These are phyloP conservation scores for Cyphellophora europaea DNA, from an alignment of 2,329 filamentous ascomycete species.

Conservation along the genomic window DNA sequence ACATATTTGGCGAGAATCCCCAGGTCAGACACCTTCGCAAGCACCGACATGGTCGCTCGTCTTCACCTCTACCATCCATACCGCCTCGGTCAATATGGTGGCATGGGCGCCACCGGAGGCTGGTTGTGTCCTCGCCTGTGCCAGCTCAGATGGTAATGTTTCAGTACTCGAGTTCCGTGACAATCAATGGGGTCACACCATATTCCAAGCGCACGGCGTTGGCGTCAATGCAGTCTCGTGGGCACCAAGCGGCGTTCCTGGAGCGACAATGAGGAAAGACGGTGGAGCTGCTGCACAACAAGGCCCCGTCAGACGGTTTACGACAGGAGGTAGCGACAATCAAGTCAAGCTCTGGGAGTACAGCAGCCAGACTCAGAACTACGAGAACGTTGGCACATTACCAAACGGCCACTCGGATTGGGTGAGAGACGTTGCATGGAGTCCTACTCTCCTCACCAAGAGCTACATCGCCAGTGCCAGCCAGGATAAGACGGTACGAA, in stretches of 20 bases:
- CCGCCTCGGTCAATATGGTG: slow-evolving; percentile 92
- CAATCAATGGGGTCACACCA: slow-evolving; percentile 80
- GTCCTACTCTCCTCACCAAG: slow-evolving; percentile 87
- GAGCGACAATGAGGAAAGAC: slow-evolving; percentile 69
- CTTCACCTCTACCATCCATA: slow-evolving; percentile 88
- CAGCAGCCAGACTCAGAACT: slow-evolving; percentile 48
- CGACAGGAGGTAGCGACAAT: slow-evolving; percentile 92
- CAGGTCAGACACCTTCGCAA: slow-evolving; percentile 24
- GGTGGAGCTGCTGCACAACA: slow-evolving; percentile 41
- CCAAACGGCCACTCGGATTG: slow-evolving; percentile 77
- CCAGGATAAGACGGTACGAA: slow-evolving; percentile 93
- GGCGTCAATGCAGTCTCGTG: slow-evolving; percentile 95
- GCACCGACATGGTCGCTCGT: slow-evolving; percentile 68
- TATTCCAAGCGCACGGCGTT: slow-evolving; percentile 84
- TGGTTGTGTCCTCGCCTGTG: slow-evolving; percentile 88
- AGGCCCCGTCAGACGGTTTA: slow-evolving; percentile 61
- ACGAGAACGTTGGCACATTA: slow-evolving; percentile 49
- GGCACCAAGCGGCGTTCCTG: slow-evolving; percentile 78
- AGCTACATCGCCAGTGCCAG: slow-evolving; percentile 92
- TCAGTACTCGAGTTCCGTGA: slow-evolving; percentile 95
- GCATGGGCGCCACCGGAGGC: slow-evolving; percentile 96
- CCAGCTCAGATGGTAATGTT: slow-evolving; percentile 87
- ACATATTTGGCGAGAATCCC: slow-evolving; percentile 85
- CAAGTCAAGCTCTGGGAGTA: slow-evolving; percentile 88
- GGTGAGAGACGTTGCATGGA: slow-evolving; percentile 97